Base-by-base conservation (phyloP, 352 stramenopile species). In the Sclerospora graminicola region DNA sequence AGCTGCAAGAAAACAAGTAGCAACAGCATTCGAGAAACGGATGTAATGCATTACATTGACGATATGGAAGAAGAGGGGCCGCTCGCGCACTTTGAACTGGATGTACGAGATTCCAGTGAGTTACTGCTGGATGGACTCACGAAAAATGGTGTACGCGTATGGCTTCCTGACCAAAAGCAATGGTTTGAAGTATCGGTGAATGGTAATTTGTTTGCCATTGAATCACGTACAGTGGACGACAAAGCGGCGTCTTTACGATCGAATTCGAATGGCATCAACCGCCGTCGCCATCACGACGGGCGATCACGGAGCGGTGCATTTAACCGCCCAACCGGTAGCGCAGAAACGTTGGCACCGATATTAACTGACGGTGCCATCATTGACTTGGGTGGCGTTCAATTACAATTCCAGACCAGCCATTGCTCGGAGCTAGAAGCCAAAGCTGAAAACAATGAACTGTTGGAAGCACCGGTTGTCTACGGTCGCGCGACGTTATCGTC, bases 151-250 rank as follows among this genome's bases (percentile, higher is more conserved):
- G 74, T 89, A 41, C 68, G 78, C 0, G 57, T 89, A 23, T 89
- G 72, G 72, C 54, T 87, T n/a, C 74, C 78, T 0, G 69, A 84
- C 31, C 61, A 69, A 28, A 72, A 81, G 34, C 50, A 78, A 20
- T 89, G 78, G 78, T 84, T 81, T 29, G 78, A 89, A 47, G 78
- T 89, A 30, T 87, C 74, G 2, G 74, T 89, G 45, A 86, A 87
- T 48, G 78, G 78, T 5, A 78, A 67, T 38, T 35, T 89, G 40
- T 89, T 84, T 36, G 60, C 53, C 6, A 85, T 89, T 43, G 66
- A 80, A 20, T 66, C 66, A 5, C 63, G 60, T 2, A 47, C 55
- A 11, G 52, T 64, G 28, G 40, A 42, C 28, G 37, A 43, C 3
- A 37, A 36, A 35, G 11, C 23, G 9, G 7, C 27, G 15, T 26